Percentiles rank a stretch among this genome's conserved stretches.
Evolutionary conservation across 495 filamentous ascomycete genomes (phyloP).

Genomic region (Penicillium canariense): DNA sequence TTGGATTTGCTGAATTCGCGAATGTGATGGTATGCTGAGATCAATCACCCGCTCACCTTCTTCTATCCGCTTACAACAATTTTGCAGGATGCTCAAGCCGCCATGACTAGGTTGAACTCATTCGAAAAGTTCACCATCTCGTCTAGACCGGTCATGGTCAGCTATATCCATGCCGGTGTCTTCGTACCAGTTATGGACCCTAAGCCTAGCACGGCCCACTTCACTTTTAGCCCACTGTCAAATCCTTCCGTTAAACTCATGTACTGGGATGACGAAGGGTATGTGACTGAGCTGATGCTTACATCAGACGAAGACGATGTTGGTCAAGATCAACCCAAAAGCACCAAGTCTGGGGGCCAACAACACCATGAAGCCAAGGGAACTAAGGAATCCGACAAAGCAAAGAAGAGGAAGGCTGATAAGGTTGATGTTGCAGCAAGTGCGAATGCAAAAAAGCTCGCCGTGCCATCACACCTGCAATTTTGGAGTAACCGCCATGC

Average conservation of each 20-base stretch:
- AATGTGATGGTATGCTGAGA: slow-evolving; percentile 48
- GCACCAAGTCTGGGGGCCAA: slow-evolving; percentile 31
- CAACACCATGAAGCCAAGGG: slow-evolving; percentile 41
- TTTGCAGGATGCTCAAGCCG: slow-evolving; percentile 72
- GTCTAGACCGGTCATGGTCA: slow-evolving; percentile 69
- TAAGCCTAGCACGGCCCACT: slow-evolving; percentile 51
- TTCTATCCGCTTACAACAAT: slow-evolving; percentile 3
- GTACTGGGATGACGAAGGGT: slow-evolving; percentile 85
- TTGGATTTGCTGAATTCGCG: slow-evolving; percentile 89
- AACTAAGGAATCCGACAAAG: slow-evolving; percentile 55
- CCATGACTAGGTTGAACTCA: slow-evolving; percentile 69
- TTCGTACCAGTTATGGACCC: slow-evolving; percentile 74
- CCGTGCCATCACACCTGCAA: slow-evolving; percentile 67
- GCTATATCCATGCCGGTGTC: slow-evolving; percentile 83
- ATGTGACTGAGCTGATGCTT: slow-evolving; percentile 64
- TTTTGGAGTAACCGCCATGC: slow-evolving; percentile 87
- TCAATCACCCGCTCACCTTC: background rate
- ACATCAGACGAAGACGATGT: slow-evolving; percentile 47
- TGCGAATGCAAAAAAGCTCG: slow-evolving; percentile 46
- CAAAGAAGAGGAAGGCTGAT: slow-evolving; percentile 71
- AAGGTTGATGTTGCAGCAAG: slow-evolving; percentile 53
- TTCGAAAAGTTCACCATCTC: slow-evolving; percentile 84
- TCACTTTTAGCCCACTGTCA: slow-evolving; percentile 70
- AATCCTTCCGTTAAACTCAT: slow-evolving; percentile 68
- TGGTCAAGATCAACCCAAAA: slow-evolving; percentile 21